phyloP scores from a whole-genome alignment of 768 basidiomycete genomes.

The Tulasnella sp. region DNA sequence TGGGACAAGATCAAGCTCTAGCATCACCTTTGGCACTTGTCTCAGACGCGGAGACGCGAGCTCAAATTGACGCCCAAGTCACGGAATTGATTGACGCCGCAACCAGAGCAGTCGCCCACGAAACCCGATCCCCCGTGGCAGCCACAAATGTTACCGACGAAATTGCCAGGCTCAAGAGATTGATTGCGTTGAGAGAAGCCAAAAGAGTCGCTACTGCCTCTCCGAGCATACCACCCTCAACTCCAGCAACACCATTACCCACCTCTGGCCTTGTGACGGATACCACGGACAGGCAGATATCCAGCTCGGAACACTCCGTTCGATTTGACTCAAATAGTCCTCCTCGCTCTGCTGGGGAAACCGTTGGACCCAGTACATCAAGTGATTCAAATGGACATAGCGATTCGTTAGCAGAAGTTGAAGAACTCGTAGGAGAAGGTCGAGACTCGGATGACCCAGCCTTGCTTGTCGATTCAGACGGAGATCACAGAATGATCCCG shows the following conservation, averaged over 20 bases:
- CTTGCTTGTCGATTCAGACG: too few species aligned
- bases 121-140: not conserved
- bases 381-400: not conserved
- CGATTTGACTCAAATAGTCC: not conserved
- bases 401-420: too few species aligned
- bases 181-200: slow-evolving; percentile 5
- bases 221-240: not conserved
- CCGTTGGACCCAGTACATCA: not conserved
- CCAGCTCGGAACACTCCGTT: not conserved
- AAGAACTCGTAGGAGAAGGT: too few species aligned
- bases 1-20: not conserved
- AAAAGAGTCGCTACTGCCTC: not conserved
- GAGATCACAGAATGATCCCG: too few species aligned
- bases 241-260: not conserved
- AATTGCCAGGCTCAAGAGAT: slow-evolving; percentile 4
- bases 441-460: too few species aligned
- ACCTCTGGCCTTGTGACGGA: too few species aligned
- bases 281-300: not conserved
- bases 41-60: not conserved
- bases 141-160: not conserved
- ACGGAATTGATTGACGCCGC: not conserved
- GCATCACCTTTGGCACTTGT: not conserved
- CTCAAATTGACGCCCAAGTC: not conserved
- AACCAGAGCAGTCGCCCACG: slow-evolving; percentile 1
- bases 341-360: not conserved